phyloP scores from a whole-genome alignment of 2,329 filamentous ascomycete species.

The Boeremia lycopersici region DNA sequence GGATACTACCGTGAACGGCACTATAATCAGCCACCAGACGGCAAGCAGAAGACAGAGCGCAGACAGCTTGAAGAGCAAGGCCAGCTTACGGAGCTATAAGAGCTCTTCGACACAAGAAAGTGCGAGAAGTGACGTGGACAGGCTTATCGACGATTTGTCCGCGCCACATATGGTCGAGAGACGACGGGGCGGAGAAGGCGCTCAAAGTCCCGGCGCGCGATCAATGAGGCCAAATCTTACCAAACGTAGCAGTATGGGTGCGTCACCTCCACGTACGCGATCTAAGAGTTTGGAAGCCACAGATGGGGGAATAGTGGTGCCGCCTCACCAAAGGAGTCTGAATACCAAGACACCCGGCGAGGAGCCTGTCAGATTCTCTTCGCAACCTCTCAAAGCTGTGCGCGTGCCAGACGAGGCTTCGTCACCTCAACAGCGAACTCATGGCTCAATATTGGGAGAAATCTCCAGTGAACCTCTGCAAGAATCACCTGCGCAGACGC shows the following conservation, averaged over 20 bases:
- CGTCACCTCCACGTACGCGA: conserved; percentile 16
- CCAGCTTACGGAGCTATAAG: conserved; percentile 54
- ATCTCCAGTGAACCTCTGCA: conserved; percentile 27
- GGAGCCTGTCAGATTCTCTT: conserved; percentile 48
- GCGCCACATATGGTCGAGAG: conserved; percentile 54
- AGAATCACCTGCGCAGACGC: conserved; percentile 1
- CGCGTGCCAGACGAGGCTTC: conserved; percentile 53
- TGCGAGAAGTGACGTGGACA: conserved; percentile 67
- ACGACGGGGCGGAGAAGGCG: conserved; percentile 21
- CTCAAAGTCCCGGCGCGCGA: conserved; percentile 25
- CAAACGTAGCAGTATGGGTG: conserved; percentile 37
- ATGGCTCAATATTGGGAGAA: conserved; percentile 39
- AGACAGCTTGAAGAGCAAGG: conserved; percentile 58
- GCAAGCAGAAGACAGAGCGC: conserved; percentile 41
- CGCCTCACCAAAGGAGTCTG: conserved; percentile 44
- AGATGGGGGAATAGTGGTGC: conserved; percentile 19
- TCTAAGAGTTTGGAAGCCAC: conserved; percentile 37
- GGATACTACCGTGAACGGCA: conserved; percentile 5
- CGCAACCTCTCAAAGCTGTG: conserved; percentile 52
- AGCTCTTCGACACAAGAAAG: conserved; percentile 53
- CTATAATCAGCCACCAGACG: conserved; percentile 4
- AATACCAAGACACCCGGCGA: conserved; percentile 54
- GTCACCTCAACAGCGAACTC: conserved; percentile 19
- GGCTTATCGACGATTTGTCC: conserved; percentile 74
- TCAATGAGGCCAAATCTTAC: conserved; percentile 32